Conservation (phyloP, 1,284 basidiomycete species). For the Waitea zeae region DNA sequence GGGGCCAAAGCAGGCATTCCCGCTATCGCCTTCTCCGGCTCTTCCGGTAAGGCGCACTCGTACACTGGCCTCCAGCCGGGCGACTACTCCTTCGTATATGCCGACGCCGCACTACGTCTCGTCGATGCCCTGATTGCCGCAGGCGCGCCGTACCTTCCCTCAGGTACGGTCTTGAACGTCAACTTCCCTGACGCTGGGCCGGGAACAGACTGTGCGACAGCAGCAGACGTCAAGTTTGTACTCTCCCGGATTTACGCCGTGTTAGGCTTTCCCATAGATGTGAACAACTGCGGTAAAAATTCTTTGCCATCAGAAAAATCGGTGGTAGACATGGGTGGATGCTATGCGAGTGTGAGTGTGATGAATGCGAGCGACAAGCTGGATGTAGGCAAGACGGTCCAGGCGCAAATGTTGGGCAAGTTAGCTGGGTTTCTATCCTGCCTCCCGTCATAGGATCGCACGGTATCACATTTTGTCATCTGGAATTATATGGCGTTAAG, state of each 20-base stretch:
- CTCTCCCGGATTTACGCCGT: constrained; percentile 22
- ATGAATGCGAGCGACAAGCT: constrained; percentile 24
- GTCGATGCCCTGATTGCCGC: constrained; percentile 18
- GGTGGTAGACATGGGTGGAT: constrained; percentile 17
- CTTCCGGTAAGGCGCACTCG: constrained; percentile 20
- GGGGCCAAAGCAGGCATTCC: constrained; percentile 28
- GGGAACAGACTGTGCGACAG: constrained; percentile 16
- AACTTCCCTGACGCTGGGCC: constrained; percentile 23
- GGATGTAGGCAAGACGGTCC: constrained; percentile 22
- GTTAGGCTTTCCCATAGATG: constrained; percentile 16
- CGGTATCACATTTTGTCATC: too few species aligned
- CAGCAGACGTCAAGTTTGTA: constrained; percentile 22
- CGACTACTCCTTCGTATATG: constrained; percentile 19
- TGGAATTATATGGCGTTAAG: too few species aligned
- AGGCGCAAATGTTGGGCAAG: constrained; percentile 19
- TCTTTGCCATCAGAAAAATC: constrained; percentile 22
- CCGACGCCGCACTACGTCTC: constrained; percentile 22
- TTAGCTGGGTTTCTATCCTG: constrained; percentile 17
- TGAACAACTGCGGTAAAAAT: constrained; percentile 22
- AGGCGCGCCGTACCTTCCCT: constrained; percentile 19
- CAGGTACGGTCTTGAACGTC: constrained; percentile 25
- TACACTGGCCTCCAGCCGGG: constrained; percentile 23
- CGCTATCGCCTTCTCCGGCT: constrained; percentile 29
- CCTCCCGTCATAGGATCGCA: not conserved
- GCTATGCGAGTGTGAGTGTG: constrained; percentile 28